Conservation (phyloP, 352 stramenopile genomes). For the Phytophthora palmivora region DNA sequence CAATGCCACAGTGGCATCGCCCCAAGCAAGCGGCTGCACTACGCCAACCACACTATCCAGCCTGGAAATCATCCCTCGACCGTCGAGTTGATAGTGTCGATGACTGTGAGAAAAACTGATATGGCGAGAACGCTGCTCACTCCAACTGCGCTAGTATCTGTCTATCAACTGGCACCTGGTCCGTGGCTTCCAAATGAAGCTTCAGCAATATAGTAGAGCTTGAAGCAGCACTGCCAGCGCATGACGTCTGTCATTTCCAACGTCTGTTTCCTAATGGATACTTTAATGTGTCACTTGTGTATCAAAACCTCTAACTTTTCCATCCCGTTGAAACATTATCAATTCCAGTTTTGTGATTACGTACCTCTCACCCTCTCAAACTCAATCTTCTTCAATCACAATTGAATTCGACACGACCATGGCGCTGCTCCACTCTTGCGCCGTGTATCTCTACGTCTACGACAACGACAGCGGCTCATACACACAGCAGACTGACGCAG, state of each 20-base stretch:
- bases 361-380: too few species aligned
- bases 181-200: too few species aligned
- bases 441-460: conserved; percentile 79
- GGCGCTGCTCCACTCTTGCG: conserved; percentile 70
- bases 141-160: conserved; percentile 3
- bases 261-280: too few species aligned
- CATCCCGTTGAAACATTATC: conserved; percentile 14
- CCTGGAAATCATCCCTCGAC: conserved; percentile 9
- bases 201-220: too few species aligned
- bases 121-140: conserved; percentile 6
- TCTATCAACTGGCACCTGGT: conserved; percentile 1
- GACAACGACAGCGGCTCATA: conserved; percentile 59
- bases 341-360: too few species aligned
- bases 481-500: conserved; percentile 62
- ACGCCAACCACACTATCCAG: conserved; percentile 19
- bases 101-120: conserved; percentile 17
- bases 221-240: too few species aligned
- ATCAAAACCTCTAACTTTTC: too few species aligned
- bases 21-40: not conserved
- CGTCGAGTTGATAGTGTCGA: not conserved
- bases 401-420: conserved; percentile 25
- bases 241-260: too few species aligned
- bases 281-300: too few species aligned
- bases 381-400: conserved; percentile 17
- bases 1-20: conserved; percentile 17